A percentile compares a stretch with the other conserved stretches of the same genome.
Evolutionary conservation across 139 green algal genomes (phyloP).

Genomic region (Coccomyxa sp.): DNA sequence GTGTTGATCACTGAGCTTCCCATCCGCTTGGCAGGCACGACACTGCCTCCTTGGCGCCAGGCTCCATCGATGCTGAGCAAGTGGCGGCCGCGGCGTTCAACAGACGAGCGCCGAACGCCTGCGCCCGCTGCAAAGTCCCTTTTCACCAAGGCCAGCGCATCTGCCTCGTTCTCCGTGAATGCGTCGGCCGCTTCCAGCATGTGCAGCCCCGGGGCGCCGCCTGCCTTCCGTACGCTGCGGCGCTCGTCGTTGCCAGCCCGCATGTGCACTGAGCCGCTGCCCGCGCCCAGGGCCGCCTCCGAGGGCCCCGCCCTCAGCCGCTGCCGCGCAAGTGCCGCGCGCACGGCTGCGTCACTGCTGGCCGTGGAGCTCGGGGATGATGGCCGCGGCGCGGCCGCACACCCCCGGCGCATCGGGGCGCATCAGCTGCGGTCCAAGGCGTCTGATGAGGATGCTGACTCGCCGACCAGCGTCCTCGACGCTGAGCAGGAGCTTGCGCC

Average conservation of each 20-base stretch:
- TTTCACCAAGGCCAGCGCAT: background rate
- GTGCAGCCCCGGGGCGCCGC: too few relatives aligned
- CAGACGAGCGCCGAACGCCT: constrained; percentile 14
- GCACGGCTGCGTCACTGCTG: background rate
- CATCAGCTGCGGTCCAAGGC: background rate
- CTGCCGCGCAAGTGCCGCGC: background rate
- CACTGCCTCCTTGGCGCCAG: constrained; percentile 55
- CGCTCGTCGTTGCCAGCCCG: background rate
- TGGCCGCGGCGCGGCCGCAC: too few relatives aligned
- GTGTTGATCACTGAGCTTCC: too few relatives aligned
- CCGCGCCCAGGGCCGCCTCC: too few relatives aligned
- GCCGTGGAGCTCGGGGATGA: background rate
- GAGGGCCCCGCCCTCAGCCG: background rate
- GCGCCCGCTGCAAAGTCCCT: background rate
- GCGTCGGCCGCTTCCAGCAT: too few relatives aligned
- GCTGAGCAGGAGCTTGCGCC: background rate
- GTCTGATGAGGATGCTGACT: background rate
- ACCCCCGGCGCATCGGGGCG: background rate
- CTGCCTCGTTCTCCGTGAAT: background rate
- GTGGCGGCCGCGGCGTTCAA: constrained; percentile 47
- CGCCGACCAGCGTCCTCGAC: background rate
- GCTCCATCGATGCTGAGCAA: constrained; percentile 50
- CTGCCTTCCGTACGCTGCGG: too few relatives aligned
- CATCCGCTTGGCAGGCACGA: constrained; percentile 8
- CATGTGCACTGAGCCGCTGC: too few relatives aligned